Percentiles rank a stretch among this genome's conserved stretches.
Conservation (phyloP, 306 rosid species). For the Pyrus pyrifolia region DNA sequence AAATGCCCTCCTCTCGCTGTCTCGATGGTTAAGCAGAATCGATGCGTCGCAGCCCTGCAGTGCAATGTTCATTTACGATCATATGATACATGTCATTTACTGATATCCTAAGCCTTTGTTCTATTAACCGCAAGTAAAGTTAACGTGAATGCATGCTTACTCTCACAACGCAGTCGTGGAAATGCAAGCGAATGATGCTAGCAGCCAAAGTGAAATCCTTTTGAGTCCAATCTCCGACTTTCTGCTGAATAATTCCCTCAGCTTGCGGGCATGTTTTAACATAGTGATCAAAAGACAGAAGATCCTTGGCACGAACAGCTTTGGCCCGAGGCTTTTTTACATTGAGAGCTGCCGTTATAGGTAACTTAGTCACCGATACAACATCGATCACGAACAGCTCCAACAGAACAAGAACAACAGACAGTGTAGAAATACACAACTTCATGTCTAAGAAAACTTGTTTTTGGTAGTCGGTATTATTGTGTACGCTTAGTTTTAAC, state of each 20-base stretch:
- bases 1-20: constrained; percentile 55
- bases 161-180: constrained; percentile 75
- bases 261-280: constrained; percentile 50
- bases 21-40: constrained; percentile 44
- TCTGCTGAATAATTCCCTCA: constrained; percentile 58
- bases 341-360: not conserved
- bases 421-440: constrained; percentile 10
- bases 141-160: constrained; percentile 21
- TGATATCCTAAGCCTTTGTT: not conserved
- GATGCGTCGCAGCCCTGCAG: constrained; percentile 84
- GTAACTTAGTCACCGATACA: not conserved
- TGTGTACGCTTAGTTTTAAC: not conserved
- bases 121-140: not conserved
- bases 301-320: constrained; percentile 14
- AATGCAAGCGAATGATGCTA: constrained; percentile 66
- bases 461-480: not conserved
- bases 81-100: not conserved
- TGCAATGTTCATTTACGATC: not conserved
- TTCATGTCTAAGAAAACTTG: constrained; percentile 30
- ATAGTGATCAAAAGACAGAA: constrained; percentile 46
- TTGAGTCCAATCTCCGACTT: constrained; percentile 49
- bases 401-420: constrained; percentile 28
- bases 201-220: constrained; percentile 69
- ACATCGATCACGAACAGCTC: not conserved
- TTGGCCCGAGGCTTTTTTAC: not conserved